Percentiles rank a stretch among this genome's conserved stretches.
phyloP scores from a whole-genome alignment of 305 asterid species.

The Plantago rigida region DNA sequence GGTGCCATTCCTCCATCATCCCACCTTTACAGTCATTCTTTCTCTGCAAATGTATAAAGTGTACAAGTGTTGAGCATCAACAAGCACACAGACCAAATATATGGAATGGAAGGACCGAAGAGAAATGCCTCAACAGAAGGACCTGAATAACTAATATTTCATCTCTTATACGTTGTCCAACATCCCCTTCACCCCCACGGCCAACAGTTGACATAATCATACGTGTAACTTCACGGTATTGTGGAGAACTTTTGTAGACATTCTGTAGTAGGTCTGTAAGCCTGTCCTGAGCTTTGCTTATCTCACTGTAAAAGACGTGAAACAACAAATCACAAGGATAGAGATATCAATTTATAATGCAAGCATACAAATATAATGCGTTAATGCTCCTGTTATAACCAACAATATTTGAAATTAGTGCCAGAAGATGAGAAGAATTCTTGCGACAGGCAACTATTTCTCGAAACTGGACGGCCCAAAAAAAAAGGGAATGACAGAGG shows the following conservation, averaged over 20 bases:
- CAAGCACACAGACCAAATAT: slow-evolving; percentile 7
- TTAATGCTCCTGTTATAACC: not conserved
- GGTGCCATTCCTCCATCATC: slow-evolving; percentile 99
- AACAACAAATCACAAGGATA: slow-evolving; percentile 13
- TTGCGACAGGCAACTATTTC: not conserved
- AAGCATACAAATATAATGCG: slow-evolving; percentile 10
- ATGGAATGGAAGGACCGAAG: slow-evolving; percentile 6
- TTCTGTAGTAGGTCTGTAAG: slow-evolving; percentile 78
- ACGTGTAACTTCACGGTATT: slow-evolving; percentile 65
- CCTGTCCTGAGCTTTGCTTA: slow-evolving; percentile 96
- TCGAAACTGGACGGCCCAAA: not conserved
- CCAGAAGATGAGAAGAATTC: no score
- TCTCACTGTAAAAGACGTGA: slow-evolving; percentile 53
- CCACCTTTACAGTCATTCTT: slow-evolving; percentile 91
- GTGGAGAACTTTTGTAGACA: slow-evolving; percentile 52
- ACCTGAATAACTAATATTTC: slow-evolving; percentile 97
- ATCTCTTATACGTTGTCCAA: slow-evolving; percentile 96
- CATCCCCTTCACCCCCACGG: slow-evolving; percentile 99
- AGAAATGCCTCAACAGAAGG: slow-evolving; percentile 13
- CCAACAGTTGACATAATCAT: slow-evolving; percentile 98
- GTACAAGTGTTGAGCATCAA: slow-evolving; percentile 12
- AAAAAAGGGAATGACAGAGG: slow-evolving; percentile 8
- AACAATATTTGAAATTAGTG: no score
- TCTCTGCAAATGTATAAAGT: slow-evolving; percentile 46
- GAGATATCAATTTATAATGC: slow-evolving; percentile 3